phyloP scores from a whole-genome alignment of 2,329 filamentous ascomycete species.

The Colletotrichum gigasporum region DNA sequence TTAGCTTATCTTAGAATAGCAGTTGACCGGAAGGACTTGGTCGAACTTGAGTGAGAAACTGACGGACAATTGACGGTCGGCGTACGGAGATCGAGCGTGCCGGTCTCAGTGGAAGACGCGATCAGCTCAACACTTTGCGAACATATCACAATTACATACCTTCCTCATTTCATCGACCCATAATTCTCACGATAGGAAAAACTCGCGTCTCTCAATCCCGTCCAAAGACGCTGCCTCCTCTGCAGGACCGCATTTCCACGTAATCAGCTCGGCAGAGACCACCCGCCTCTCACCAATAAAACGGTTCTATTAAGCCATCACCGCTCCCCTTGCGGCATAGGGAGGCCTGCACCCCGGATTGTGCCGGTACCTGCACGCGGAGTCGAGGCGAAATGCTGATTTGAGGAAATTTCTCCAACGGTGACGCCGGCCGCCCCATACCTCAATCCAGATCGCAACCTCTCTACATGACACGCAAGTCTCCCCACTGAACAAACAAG shows the following conservation, averaged over 20 bases:
- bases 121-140: neutral
- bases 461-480: conserved; percentile 15
- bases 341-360: neutral
- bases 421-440: conserved; percentile 14
- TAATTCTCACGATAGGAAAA: neutral
- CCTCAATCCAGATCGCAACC: neutral
- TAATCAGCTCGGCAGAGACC: neutral
- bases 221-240: neutral
- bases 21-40: no score
- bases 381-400: conserved; percentile 7
- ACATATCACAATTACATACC: neutral
- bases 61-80: no score
- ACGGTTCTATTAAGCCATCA: no score
- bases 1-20: no score
- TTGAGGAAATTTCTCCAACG: conserved; percentile 26
- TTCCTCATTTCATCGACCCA: neutral
- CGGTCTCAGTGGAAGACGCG: neutral
- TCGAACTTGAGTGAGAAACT: no score
- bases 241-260: neutral
- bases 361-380: conserved; percentile 12
- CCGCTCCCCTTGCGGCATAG: neutral
- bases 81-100: no score
- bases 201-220: neutral
- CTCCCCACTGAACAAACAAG: conserved; percentile 12
- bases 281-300: neutral